These are phyloP conservation scores for Fusarium sambucinum DNA, from an alignment of 2,329 filamentous ascomycete species.

Conservation along the genomic window DNA sequence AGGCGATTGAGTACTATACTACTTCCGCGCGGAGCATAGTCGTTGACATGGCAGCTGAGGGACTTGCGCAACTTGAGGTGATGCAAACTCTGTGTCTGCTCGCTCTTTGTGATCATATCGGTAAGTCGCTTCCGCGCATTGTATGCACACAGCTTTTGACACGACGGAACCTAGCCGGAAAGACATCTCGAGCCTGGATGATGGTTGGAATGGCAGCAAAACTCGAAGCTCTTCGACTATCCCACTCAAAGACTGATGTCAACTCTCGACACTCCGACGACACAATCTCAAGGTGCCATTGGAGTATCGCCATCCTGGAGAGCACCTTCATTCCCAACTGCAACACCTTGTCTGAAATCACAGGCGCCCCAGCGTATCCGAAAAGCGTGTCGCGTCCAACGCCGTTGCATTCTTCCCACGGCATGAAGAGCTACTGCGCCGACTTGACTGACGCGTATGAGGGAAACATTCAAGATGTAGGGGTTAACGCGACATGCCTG, in stretches of 20 bases:
- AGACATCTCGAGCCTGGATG: slow-evolving; percentile 42
- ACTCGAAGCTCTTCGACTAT: slow-evolving; percentile 33
- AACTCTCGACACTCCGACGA: slow-evolving; percentile 3
- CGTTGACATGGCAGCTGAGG: slow-evolving; percentile 35
- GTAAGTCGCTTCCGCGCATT: not conserved
- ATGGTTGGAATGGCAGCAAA: slow-evolving; percentile 41
- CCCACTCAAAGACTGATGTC: not conserved
- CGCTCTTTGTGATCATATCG: slow-evolving; percentile 39
- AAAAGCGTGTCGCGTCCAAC: slow-evolving; percentile 29
- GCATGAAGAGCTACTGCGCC: slow-evolving; percentile 37
- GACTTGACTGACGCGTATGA: slow-evolving; percentile 43
- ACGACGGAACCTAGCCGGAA: slow-evolving; percentile 14
- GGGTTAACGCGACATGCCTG: slow-evolving; percentile 14
- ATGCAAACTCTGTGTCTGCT: slow-evolving; percentile 41
- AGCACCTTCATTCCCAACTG: slow-evolving; percentile 32
- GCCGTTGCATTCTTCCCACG: slow-evolving; percentile 2
- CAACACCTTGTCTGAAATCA: not conserved
- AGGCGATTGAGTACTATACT: slow-evolving; percentile 43
- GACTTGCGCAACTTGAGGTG: slow-evolving; percentile 18
- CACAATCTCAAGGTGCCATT: slow-evolving; percentile 31
- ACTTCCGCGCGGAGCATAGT: slow-evolving; percentile 33
- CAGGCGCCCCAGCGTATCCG: slow-evolving; percentile 23
- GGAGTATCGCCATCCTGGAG: slow-evolving; percentile 38
- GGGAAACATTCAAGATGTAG: slow-evolving; percentile 19
- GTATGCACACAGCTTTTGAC: fast-evolving